Evolutionary conservation across 176 grass and related monocot species (phyloP), one percentile per base, ranked within the genome.

Genomic region (barley (Hordeum vulgare)): DNA sequence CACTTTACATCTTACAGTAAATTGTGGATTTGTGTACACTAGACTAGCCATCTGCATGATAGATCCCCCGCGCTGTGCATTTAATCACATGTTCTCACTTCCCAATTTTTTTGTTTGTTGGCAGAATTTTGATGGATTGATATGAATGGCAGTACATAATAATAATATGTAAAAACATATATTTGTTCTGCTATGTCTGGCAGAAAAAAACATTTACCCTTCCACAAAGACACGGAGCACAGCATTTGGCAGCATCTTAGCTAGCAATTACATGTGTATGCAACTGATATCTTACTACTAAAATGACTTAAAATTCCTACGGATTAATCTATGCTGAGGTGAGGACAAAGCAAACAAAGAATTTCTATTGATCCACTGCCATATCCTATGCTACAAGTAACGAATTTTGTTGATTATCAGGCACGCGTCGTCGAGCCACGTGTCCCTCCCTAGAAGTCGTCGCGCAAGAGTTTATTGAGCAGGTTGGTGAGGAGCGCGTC

Each of bases 381-480:
- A 35, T 45, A 35, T 42, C 13, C 66, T 83, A 78, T 11, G 47
- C 27, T 75, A 62, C 17, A 2, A 74, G 71, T 31, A 74, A 18
- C 2, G 18, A 10, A 1, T 18, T 3, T 28, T 11, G 17, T 59
- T 61, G 23, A 31, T 36, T 2, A 21, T 56, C 0, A 51, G 23
- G 4, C 39, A 41, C 1, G 8, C 11, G 21, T 36, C 11, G 7
- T 60, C 8, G 66, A 40, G 66, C 58, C 18, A 67, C 33, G 8
- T 54, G 18, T 18, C 24, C 53, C 9, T 73, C 34, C 41, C 89
- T 83, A 99, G 3, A 89, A 47, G 75, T 96, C 88, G 23, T 89
- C 89, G 31, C 94, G 88, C 58, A 94, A 49, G 76, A 96, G 81
- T 27, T 88, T 96, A 49, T 90, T 91, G 8, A 99, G 65, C 71